phyloP scores from a whole-genome alignment of 257 asterid genomes.

The Rubia yunnanensis region DNA sequence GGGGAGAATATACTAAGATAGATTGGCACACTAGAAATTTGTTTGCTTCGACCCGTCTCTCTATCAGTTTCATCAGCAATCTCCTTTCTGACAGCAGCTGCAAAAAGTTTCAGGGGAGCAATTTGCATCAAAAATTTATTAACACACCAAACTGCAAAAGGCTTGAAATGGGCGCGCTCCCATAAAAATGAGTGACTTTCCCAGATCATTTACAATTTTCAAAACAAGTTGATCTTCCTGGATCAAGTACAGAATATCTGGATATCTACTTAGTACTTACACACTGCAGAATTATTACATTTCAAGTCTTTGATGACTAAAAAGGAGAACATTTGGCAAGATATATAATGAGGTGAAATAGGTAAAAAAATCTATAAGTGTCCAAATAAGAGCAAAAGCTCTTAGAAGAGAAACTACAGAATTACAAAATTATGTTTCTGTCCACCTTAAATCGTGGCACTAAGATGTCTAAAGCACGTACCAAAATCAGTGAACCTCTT shows the following conservation, averaged over 20 bases:
- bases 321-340: background rate
- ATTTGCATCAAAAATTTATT: constrained; percentile 10
- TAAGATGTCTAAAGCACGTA: constrained; percentile 19
- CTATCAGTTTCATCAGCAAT: constrained; percentile 94
- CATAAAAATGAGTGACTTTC: background rate
- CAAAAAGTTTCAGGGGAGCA: constrained; percentile 14
- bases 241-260: background rate
- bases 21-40: constrained; percentile 85
- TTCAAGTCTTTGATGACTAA: background rate
- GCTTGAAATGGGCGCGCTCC: background rate
- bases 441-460: background rate
- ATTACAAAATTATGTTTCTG: background rate
- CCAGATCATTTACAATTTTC: background rate
- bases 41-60: constrained; percentile 81
- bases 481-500: constrained; percentile 89
- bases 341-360: too few relatives aligned
- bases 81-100: constrained; percentile 94
- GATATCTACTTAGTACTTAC: background rate
- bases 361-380: background rate
- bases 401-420: background rate
- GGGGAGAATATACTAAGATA: constrained; percentile 94
- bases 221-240: background rate
- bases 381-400: background rate
- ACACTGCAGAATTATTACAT: too few relatives aligned
- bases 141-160: background rate